phyloP scores from a whole-genome alignment of 164 flowering plant species.

The Aristolochia contorta region DNA sequence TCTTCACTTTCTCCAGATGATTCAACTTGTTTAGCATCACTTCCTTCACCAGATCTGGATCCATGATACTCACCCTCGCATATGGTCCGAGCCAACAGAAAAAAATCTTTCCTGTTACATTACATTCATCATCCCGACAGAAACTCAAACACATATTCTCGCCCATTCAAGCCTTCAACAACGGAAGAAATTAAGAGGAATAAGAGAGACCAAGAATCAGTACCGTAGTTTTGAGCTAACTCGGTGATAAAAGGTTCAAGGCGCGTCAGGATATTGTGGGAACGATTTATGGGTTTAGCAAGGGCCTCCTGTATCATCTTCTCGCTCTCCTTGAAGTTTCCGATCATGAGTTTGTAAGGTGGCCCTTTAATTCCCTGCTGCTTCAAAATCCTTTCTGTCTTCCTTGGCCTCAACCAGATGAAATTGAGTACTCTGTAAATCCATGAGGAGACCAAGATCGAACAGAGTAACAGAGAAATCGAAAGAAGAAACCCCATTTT shows the following conservation, averaged over 20 bases:
- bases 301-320: constrained; percentile 3
- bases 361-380: constrained; percentile 12
- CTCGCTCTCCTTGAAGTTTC: constrained; percentile 6
- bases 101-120: constrained; percentile 13
- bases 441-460: background rate
- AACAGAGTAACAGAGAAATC: background rate
- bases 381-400: constrained; percentile 6
- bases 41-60: constrained; percentile 29
- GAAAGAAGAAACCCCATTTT: background rate
- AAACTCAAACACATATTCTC: background rate
- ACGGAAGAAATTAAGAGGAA: background rate
- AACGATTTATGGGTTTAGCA: constrained; percentile 16
- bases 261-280: constrained; percentile 13
- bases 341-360: constrained; percentile 7
- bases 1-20: constrained; percentile 14
- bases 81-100: constrained; percentile 31
- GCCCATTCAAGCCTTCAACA: too few species aligned
- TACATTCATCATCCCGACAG: background rate
- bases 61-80: constrained; percentile 27
- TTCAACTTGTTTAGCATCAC: constrained; percentile 13
- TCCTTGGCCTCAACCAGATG: constrained; percentile 12
- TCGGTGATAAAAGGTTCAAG: constrained; percentile 10
- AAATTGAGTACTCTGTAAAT: background rate
- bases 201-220: background rate
- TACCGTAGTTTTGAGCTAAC: constrained; percentile 10